A percentile compares a stretch with the other conserved stretches of the same genome.
Conservation (phyloP, 2,329 filamentous ascomycete species). For the Pseudocercospora crystallina region DNA sequence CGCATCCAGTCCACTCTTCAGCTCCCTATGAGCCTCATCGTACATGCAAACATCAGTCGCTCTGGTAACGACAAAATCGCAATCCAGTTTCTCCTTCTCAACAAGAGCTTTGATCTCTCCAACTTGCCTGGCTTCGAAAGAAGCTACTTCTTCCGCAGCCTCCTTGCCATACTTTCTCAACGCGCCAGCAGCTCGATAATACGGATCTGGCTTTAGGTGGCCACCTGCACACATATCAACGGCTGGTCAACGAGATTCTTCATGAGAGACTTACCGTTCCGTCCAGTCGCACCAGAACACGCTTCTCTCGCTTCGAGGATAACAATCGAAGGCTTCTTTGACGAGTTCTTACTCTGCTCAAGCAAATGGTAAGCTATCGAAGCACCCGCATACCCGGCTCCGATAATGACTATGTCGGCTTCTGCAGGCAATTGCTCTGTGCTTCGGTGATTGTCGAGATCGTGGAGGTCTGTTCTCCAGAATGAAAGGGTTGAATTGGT, state of each 20-base stretch:
- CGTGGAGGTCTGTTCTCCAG: constrained; percentile 44
- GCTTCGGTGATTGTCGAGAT: constrained; percentile 59
- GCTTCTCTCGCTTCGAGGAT: constrained; percentile 31
- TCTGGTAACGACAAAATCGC: constrained; percentile 46
- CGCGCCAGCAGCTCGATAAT: constrained; percentile 28
- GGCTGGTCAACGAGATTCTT: not conserved
- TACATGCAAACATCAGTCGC: constrained; percentile 43
- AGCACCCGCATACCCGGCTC: constrained; percentile 29
- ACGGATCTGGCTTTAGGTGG: constrained; percentile 39
- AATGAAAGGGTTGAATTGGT: constrained; percentile 37
- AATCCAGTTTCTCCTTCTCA: constrained; percentile 43
- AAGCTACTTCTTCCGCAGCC: constrained; percentile 33
- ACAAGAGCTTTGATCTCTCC: constrained; percentile 39
- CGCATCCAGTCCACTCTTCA: constrained; percentile 33
- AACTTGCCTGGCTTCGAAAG: constrained; percentile 36
- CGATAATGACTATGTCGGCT: constrained; percentile 30
- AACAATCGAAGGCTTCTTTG: constrained; percentile 17
- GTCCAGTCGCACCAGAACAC: constrained; percentile 31
- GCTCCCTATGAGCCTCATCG: constrained; percentile 21
- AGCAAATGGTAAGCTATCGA: constrained; percentile 27
- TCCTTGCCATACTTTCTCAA: constrained; percentile 30
- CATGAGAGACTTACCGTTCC: constrained; percentile 21
- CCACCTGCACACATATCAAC: constrained; percentile 19
- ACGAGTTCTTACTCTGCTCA: constrained; percentile 13
- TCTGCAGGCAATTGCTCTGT: constrained; percentile 53